Base-by-base conservation (phyloP, 257 asterid species). In the Fraxinus anomala region DNA sequence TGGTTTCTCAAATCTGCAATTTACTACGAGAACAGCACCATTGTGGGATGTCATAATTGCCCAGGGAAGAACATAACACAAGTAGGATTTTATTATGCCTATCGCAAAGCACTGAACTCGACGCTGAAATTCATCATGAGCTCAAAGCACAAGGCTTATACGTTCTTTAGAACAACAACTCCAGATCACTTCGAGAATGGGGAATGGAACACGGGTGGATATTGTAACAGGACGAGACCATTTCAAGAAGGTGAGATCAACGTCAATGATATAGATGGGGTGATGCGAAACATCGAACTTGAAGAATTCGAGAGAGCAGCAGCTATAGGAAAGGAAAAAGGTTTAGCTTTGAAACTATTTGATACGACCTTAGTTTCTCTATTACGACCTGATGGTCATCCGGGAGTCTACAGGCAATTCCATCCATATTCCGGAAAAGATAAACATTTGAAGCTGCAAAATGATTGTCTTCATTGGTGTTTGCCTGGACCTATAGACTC, bases 401-500 rank as follows among this genome's bases (percentile, higher is more conserved):
- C 95, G 0, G 97, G 93, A 65, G 88, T 78, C n/a, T 90, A 90
- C 75, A 75, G 93, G 79, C 81, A 89, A 77, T 87, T 87, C 44
- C 93, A 90, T 30, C 98, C 99, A 0, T 91, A 87, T 34, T 87
- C 82, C 0, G 87, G 87, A 66, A 87, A 85, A 69, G 91, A 80
- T 70, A 76, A 72, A 80, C 37, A 87, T 72, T 89, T 78, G 13
- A 76, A 85, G 76, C 79, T 91, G 37, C 98, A 93, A 79, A 93
- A 93, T 84, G 99, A 96, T 73, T 93, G 98, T 81, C 73, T 96
- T 54, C 99, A 96, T 26, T 93, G 99, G 99, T 96, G 99, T 73
- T 84, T 96, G 84, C 99, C 99, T 0, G 98, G 99, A 7, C 98
- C 99, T 0, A 92, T 96, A 72, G 99, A 96, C 49, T 88, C 94